Evolutionary conservation across 192 early-diverging fungal genomes (phyloP).

Genomic region (Chytriomyces hyalinus): DNA sequence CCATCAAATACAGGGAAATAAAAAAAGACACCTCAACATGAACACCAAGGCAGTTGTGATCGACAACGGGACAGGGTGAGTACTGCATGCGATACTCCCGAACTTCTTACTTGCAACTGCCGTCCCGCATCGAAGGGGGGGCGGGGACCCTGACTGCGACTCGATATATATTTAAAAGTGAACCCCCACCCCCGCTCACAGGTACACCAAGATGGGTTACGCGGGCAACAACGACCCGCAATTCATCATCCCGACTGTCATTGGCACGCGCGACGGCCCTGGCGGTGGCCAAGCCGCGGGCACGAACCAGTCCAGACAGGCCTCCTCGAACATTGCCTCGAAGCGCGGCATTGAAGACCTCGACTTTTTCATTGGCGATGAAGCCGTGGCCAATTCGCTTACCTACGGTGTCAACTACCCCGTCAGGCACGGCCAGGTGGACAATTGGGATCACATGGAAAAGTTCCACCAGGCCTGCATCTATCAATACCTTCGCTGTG

Average conservation of each 20-base stretch:
- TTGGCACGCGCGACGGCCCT: slow-evolving; percentile 76
- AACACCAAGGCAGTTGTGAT: slow-evolving; percentile 80
- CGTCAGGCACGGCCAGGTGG: slow-evolving; percentile 96
- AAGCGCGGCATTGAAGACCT: slow-evolving; percentile 98
- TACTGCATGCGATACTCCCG: not conserved
- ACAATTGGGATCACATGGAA: slow-evolving; percentile 99
- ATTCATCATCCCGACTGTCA: slow-evolving; percentile 95
- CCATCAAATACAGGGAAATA: not conserved
- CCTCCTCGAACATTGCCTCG: slow-evolving; percentile 77
- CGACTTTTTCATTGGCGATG: slow-evolving; percentile 97
- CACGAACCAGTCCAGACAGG: slow-evolving; percentile 1
- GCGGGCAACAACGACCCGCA: slow-evolving; percentile 98
- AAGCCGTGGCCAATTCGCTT: slow-evolving; percentile 88
- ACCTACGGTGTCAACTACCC: slow-evolving; percentile 89
- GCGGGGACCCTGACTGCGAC: not conserved
- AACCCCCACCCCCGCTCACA: slow-evolving; percentile 29
- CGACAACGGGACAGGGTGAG: slow-evolving; percentile 97
- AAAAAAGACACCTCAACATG: slow-evolving; percentile 5
- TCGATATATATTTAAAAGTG: slow-evolving; percentile 30
- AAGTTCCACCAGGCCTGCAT: slow-evolving; percentile 98
- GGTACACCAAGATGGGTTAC: slow-evolving; percentile 97
- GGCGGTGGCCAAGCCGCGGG: slow-evolving; percentile 45
- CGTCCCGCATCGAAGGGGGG: not conserved
- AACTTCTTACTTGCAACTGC: not conserved
- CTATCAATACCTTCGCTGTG: slow-evolving; percentile 97